Conservation (phyloP, 257 asterid species). For the Solanum ahanhuiri region DNA sequence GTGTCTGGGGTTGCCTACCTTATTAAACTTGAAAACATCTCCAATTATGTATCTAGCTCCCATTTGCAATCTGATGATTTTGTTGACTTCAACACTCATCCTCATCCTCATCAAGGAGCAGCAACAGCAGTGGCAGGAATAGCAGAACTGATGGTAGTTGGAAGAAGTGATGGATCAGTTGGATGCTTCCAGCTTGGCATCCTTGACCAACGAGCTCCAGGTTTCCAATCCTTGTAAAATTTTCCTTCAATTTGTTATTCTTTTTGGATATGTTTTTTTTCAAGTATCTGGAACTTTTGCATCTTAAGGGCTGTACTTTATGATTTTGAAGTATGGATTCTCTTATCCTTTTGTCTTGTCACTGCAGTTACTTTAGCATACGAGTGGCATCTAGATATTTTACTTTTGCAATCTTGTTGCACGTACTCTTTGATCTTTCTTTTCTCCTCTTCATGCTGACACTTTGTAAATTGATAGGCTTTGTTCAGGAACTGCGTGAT, state of each 20-base stretch:
- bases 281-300: neutral
- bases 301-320: neutral
- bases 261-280: neutral
- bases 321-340: neutral
- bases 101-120: conserved; percentile 41
- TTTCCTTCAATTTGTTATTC: neutral
- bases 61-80: conserved; percentile 43
- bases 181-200: conserved; percentile 61
- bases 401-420: neutral
- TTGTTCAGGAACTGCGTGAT: conserved; percentile 75
- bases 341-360: neutral
- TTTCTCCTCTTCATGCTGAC: neutral
- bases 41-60: conserved; percentile 51
- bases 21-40: conserved; percentile 47
- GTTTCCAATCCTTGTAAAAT: conserved; percentile 22
- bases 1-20: conserved; percentile 73
- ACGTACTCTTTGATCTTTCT: neutral
- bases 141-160: conserved; percentile 51
- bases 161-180: conserved; percentile 82
- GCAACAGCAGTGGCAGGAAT: conserved; percentile 57
- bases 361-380: neutral
- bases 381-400: neutral
- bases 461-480: conserved; percentile 30
- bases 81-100: conserved; percentile 44
- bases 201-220: conserved; percentile 58